Evolutionary conservation across 2,329 filamentous ascomycete species (phyloP).

Genomic region (Graphilbum fragrans): DNA sequence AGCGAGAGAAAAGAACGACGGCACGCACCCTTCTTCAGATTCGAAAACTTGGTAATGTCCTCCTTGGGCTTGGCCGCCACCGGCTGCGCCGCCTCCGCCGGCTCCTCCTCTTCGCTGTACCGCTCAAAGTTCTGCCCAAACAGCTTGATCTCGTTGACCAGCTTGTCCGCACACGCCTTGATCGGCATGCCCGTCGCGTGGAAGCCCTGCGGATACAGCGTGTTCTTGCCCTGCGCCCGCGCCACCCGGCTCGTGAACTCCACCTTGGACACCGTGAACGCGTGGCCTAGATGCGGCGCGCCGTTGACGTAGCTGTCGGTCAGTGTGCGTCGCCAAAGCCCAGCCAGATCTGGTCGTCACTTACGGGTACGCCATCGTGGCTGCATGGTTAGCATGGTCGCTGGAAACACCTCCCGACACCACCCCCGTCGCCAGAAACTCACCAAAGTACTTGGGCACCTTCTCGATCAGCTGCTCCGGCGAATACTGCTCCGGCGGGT

Average conservation of each 20-base stretch:
- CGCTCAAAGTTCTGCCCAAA: conserved; percentile 79
- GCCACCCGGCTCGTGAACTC: conserved; percentile 84
- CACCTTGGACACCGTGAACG: conserved; percentile 83
- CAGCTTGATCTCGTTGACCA: conserved; percentile 75
- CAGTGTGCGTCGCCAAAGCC: no score
- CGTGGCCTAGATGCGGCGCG: conserved; percentile 52
- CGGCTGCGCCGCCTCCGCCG: conserved; percentile 44
- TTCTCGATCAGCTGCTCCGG: neutral
- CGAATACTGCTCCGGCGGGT: neutral
- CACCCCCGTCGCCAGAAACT: neutral
- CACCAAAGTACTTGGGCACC: conserved; percentile 1
- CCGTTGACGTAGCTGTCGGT: conserved; percentile 17
- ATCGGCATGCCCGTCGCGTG: conserved; percentile 98
- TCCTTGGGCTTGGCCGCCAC: conserved; percentile 77
- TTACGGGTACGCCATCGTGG: neutral
- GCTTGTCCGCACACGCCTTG: conserved; percentile 89
- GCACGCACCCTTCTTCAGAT: neutral
- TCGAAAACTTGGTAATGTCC: conserved; percentile 81
- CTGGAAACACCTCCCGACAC: neutral
- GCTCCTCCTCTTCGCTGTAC: conserved; percentile 29
- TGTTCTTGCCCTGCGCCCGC: conserved; percentile 79
- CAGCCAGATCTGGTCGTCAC: neutral
- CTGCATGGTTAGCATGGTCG: neutral
- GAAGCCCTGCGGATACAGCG: conserved; percentile 84
- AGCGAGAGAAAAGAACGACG: neutral